Base-by-base conservation (phyloP, 306 rosid species). In the Fagus crenata region DNA sequence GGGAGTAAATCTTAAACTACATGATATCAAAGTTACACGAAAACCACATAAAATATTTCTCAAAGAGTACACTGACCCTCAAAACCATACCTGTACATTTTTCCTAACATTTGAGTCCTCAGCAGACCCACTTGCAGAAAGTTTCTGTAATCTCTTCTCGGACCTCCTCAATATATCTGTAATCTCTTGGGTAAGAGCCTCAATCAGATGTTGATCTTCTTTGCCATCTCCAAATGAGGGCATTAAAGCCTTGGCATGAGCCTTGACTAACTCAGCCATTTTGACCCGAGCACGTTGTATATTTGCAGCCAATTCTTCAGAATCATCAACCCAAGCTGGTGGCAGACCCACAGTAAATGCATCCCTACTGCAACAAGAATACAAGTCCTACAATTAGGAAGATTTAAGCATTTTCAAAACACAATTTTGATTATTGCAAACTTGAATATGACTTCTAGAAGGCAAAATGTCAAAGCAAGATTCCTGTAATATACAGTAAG, bases 271-370 rank as follows among this genome's bases (percentile, higher is more conserved):
- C 85, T 86, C 94, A 2, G 89, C 75, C 85, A 91, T 88, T 84
- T 89, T 89, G 75, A 77, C 46, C 61, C 79, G 83, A 69, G 90
- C 92, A 9, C 68, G 69, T 67, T 91, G 92, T 78, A 91, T 85
- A 71, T 84, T 88, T 12, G 84, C 75, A 76, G 89, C 74, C 63
- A 91, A 75, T 84, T 89, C 91, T 82, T 91, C 92, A 31, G 91
- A 88, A 86, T 87, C 92, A 86, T 91, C 97, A 73, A 91, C 94
- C 97, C 97, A 92, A 78, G 82, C 84, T 6, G 97, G 97, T 0
- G 94, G 97, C 75, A 92, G 83, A 39, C 94, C 89, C 76, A 89
- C 89, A 11, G 90, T 92, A 77, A 83, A 84, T 32, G 91, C 97
- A 82, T 87, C 97, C 68, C 92, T 87, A 56, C 85, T 80, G 83